phyloP scores from a whole-genome alignment of 371 early-diverging fungal genomes.

The Amoeboaphelidium protococcarum region DNA sequence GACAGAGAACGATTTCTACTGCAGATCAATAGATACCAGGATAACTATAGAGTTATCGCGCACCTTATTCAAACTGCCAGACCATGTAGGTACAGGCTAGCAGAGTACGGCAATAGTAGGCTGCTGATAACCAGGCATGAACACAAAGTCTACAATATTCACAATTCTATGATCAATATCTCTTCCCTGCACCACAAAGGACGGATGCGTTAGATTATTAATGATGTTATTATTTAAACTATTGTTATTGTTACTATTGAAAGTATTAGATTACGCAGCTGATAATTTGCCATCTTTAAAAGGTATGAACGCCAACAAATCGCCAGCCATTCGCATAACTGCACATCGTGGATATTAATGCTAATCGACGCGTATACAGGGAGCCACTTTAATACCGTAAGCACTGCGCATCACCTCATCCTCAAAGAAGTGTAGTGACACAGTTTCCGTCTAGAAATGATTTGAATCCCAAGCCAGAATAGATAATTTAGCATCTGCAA shows the following conservation, averaged over 20 bases:
- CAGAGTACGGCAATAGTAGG: constrained; percentile 83
- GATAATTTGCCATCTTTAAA: constrained; percentile 15
- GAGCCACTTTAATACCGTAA: constrained; percentile 1
- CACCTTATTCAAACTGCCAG: constrained; percentile 34
- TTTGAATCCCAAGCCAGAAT: neutral
- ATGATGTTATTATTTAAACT: neutral
- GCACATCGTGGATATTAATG: constrained; percentile 55
- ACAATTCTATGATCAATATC: constrained; percentile 16
- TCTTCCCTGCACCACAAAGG: neutral
- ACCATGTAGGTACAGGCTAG: constrained; percentile 49
- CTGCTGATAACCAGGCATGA: constrained; percentile 66
- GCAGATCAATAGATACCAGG: constrained; percentile 59
- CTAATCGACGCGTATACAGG: constrained; percentile 15
- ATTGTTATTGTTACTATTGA: neutral
- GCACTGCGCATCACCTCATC: neutral
- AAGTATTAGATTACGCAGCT: neutral
- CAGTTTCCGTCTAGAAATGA: neutral
- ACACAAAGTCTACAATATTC: constrained; percentile 62
- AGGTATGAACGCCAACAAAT: constrained; percentile 70
- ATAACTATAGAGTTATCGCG: constrained; percentile 52
- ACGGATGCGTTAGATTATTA: neutral
- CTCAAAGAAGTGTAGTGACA: neutral
- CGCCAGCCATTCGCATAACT: constrained; percentile 50
- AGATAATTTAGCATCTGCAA: neutral
- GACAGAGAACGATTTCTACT: constrained; percentile 38